phyloP scores from a whole-genome alignment of 1,284 basidiomycete species.

The Inonotus obliquus region DNA sequence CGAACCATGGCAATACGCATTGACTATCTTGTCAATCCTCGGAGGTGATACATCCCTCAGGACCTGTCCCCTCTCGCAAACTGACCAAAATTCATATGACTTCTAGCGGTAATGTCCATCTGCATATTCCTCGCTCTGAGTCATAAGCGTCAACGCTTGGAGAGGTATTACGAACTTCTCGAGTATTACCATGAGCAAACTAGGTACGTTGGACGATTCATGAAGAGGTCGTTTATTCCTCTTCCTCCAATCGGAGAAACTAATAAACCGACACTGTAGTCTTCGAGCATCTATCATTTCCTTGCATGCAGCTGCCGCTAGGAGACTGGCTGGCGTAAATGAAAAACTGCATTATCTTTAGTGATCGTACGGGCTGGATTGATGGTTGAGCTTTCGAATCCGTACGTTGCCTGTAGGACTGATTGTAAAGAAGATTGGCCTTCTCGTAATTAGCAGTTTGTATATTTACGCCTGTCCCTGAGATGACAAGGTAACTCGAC shows the following conservation, averaged over 20 bases:
- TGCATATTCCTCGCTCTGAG: slow-evolving; percentile 41
- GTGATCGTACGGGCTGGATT: not conserved
- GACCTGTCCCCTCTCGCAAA: not conserved
- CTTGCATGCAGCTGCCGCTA: slow-evolving; percentile 28
- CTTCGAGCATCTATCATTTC: slow-evolving; percentile 34
- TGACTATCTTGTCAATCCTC: slow-evolving; percentile 35
- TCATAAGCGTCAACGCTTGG: slow-evolving; percentile 46
- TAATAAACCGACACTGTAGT: slow-evolving; percentile 17
- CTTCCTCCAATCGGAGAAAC: not conserved
- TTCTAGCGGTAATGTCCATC: slow-evolving; percentile 38
- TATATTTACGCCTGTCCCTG: too few relatives aligned
- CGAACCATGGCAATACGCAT: slow-evolving; percentile 42
- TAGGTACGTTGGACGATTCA: slow-evolving; percentile 30
- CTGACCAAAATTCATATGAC: not conserved
- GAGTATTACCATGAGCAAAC: slow-evolving; percentile 56
- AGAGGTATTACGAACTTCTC: slow-evolving; percentile 40
- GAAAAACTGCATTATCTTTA: slow-evolving; percentile 1
- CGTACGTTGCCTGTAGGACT: too few relatives aligned
- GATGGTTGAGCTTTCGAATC: too few relatives aligned
- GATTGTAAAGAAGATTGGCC: too few relatives aligned
- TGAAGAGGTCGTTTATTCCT: not conserved
- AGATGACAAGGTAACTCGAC: too few relatives aligned
- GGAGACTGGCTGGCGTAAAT: not conserved
- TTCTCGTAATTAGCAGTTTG: too few relatives aligned
- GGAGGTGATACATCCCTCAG: slow-evolving; percentile 31